Percentiles rank a stretch among this genome's conserved stretches.
Conservation (phyloP, 257 asterid genomes). For the Nicotiana benthamiana region DNA sequence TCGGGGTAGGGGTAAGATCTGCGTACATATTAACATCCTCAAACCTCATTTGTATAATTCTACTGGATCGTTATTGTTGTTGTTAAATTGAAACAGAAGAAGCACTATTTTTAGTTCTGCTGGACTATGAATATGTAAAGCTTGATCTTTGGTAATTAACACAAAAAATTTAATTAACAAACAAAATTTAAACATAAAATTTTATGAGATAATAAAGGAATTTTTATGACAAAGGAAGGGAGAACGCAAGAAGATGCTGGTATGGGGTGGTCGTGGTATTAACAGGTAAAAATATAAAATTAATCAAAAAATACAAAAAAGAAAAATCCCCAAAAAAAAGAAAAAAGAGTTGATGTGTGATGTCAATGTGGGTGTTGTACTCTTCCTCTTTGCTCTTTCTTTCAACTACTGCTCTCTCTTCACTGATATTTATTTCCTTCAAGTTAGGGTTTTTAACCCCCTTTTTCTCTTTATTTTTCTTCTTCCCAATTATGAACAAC, state of each 20-base stretch:
- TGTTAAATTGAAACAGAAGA: no score
- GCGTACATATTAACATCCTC: no score
- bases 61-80: neutral
- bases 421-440: constrained; percentile 23
- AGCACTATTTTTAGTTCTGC: no score
- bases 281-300: constrained; percentile 11
- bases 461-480: neutral
- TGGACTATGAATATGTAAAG: no score
- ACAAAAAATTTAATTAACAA: no score
- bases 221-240: neutral
- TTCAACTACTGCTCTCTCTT: constrained; percentile 25
- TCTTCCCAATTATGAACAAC: neutral
- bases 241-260: neutral
- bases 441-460: constrained; percentile 40
- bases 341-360: constrained; percentile 20
- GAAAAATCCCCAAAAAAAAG: no score
- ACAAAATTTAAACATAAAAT: no score
- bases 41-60: no score
- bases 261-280: neutral
- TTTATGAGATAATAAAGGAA: no score
- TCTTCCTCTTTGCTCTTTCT: constrained; percentile 21
- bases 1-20: no score
- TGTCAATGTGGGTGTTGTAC: no score
- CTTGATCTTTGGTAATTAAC: no score
- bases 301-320: neutral